Evolutionary conservation across 1,139 yeast species (phyloP), one percentile per base, ranked within the genome.

Genomic region (Candida gigantensis): DNA sequence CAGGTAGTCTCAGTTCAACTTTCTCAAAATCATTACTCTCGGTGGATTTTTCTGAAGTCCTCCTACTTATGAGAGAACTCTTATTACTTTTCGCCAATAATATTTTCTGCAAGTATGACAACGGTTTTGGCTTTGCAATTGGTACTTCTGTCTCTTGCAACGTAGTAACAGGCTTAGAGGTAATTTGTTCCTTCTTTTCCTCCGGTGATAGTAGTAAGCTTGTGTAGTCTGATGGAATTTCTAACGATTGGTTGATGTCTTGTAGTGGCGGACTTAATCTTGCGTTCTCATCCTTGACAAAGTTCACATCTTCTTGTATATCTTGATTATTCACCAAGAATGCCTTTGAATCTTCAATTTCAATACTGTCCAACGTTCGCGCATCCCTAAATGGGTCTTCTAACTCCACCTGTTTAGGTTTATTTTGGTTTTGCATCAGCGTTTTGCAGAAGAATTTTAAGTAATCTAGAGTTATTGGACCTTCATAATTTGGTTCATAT

Each of bases 401-500:
- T 25, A 26, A 17, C 7, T 20, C 14, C 14, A 28, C 13, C 5
- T 24, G 60, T 18, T 55, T 54, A 6, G 58, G 44, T 12, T 28
- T 28, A 19, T 29, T 29, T 21, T 41, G 19, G 14, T 31, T 16
- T 15, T 19, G 38, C n/a, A 24, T 28, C 42, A 60, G 58, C 1
- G 65, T 63, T 33, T 57, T 52, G 37, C 74, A 67, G 34, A 68
- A 59, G 21, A 58, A 58, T 30, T 65, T 49, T 33, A 70, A 52
- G 35, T 64, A 70, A 30, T 67, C 72, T 5, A 63, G 50, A 1
- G 74, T 68, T 5, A 70, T 55, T 1, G 72, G 68, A 0, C 74
- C 75, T 6, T 55, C 51, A 43, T 68, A 68, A 9, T 52, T 56
- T 0, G 63, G 53, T 26, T 64, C 63, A 36, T 53, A 66, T 0